Evolutionary conservation across 164 flowering plant species (phyloP).

Genomic region (Aristolochia contorta): DNA sequence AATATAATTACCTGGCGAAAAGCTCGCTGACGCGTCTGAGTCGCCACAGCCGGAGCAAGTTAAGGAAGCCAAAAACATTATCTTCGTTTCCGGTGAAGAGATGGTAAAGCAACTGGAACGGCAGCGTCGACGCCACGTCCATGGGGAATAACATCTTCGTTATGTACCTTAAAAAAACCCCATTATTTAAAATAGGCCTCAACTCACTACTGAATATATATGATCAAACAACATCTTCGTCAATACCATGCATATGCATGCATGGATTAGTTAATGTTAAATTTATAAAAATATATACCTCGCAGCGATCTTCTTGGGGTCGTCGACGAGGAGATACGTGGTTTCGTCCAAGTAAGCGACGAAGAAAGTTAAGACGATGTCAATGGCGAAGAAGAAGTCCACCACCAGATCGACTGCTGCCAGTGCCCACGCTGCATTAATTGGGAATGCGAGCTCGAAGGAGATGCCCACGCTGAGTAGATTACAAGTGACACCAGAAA

Average conservation of each 20-base stretch:
- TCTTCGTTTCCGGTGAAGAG: constrained; percentile 32
- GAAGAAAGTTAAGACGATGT: constrained; percentile 69
- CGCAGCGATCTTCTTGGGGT: constrained; percentile 56
- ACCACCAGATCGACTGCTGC: constrained; percentile 52
- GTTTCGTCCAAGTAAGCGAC: constrained; percentile 81
- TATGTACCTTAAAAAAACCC: constrained; percentile 49
- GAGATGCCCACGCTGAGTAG: constrained; percentile 87
- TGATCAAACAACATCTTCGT: too few species aligned
- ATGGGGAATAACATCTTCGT: constrained; percentile 41
- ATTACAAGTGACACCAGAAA: constrained; percentile 65
- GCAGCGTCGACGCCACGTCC: constrained; percentile 80
- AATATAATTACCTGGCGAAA: constrained; percentile 62
- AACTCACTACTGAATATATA: too few species aligned
- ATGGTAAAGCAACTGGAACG: constrained; percentile 43
- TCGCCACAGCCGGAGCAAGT: constrained; percentile 80
- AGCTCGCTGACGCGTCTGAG: constrained; percentile 66
- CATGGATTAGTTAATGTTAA: too few species aligned
- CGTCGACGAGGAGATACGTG: constrained; percentile 68
- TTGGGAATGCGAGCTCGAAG: constrained; percentile 68
- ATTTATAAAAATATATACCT: too few species aligned
- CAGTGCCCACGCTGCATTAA: constrained; percentile 39
- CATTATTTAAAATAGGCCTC: too few species aligned
- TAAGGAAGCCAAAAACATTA: constrained; percentile 54
- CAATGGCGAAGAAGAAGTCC: constrained; percentile 60
- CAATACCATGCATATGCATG: too few species aligned